These are phyloP conservation scores for Lentinula guzmanii DNA, from an alignment of 768 basidiomycete species.

Conservation along the genomic window DNA sequence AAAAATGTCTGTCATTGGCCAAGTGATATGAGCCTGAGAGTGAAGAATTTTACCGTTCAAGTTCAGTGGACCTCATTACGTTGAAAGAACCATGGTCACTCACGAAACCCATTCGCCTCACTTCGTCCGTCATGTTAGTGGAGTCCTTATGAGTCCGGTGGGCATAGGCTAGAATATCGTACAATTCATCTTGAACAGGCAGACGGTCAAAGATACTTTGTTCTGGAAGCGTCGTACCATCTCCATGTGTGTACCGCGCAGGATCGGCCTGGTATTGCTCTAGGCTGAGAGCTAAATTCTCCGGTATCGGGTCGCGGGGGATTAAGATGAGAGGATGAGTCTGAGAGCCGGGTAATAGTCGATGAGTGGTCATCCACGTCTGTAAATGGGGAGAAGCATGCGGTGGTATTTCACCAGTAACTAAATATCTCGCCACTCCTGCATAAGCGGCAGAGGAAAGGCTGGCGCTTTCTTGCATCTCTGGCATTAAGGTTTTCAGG, in stretches of 20 bases:
- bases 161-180: constrained; percentile 30
- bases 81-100: constrained; percentile 38
- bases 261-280: constrained; percentile 3
- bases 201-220: constrained; percentile 38
- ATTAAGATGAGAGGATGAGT: constrained; percentile 4
- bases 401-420: not conserved
- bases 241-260: not conserved
- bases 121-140: not conserved
- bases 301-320: constrained; percentile 4
- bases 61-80: constrained; percentile 30
- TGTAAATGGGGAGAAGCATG: not conserved
- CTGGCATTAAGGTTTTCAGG: constrained; percentile 4
- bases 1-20: constrained; percentile 7
- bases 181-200: constrained; percentile 44
- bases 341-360: constrained; percentile 1
- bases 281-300: not conserved
- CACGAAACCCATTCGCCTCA: constrained; percentile 30
- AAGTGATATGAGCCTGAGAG: constrained; percentile 6
- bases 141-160: not conserved
- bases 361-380: constrained; percentile 7
- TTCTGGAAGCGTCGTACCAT: constrained; percentile 6
- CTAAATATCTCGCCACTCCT: constrained; percentile 2
- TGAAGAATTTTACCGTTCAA: constrained; percentile 5
- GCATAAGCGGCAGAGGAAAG: not conserved
- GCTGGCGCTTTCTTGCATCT: constrained; percentile 5